Evolutionary conservation across 1,284 basidiomycete species (phyloP).

Genomic region (Moesziomyces sp.): DNA sequence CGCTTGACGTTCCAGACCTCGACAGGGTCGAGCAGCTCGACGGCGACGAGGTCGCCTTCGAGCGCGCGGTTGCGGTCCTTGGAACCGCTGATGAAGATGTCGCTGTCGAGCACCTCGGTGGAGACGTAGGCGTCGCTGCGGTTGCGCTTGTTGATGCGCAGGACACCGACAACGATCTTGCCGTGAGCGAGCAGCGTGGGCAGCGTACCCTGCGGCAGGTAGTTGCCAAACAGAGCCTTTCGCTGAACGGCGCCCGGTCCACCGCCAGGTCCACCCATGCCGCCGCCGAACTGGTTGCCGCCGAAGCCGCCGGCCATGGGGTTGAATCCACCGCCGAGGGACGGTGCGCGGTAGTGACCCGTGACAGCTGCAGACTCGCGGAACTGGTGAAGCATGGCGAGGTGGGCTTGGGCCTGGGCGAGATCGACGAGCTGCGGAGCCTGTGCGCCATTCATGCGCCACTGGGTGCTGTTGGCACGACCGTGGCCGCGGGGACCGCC

Average conservation of each 20-base stretch:
- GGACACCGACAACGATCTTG: conserved; percentile 95
- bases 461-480: conserved; percentile 46
- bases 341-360: conserved; percentile 95
- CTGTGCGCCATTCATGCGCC: conserved; percentile 50
- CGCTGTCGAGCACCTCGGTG: conserved; percentile 97
- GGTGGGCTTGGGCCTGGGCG: conserved; percentile 80
- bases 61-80: conserved; percentile 98
- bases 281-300: conserved; percentile 49
- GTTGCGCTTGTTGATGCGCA: conserved; percentile 98
- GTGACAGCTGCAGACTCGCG: conserved; percentile 76
- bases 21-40: conserved; percentile 88
- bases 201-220: conserved; percentile 95
- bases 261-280: conserved; percentile 72
- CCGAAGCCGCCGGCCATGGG: conserved; percentile 73
- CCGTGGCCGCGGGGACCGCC: conserved; percentile 44
- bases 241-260: conserved; percentile 78
- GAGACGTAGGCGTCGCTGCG: conserved; percentile 98
- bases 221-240: conserved; percentile 98
- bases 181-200: conserved; percentile 97
- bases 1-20: conserved; percentile 97
- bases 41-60: conserved; percentile 97
- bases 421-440: conserved; percentile 61
- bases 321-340: conserved; percentile 96
- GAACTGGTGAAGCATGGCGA: conserved; percentile 96
- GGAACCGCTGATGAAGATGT: conserved; percentile 90